phyloP scores from a whole-genome alignment of 495 filamentous ascomycete species.

The Penicillium herquei region DNA sequence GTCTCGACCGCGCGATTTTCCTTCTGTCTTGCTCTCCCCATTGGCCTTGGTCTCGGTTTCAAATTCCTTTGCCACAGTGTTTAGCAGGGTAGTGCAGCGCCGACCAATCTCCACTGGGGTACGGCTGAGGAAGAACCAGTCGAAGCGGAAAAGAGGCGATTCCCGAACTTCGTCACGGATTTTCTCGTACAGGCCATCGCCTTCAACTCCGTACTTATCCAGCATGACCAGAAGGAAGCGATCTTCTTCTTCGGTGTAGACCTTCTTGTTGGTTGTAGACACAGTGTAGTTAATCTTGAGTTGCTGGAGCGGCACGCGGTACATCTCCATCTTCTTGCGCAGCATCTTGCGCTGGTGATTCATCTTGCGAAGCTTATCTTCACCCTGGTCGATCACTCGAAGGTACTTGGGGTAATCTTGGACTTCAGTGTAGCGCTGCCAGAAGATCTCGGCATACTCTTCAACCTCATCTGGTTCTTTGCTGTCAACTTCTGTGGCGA shows the following conservation, averaged over 20 bases:
- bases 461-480: conserved; percentile 83
- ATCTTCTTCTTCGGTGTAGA: conserved; percentile 98
- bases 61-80: conserved; percentile 91
- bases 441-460: conserved; percentile 90
- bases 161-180: conserved; percentile 93
- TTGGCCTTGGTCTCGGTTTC: conserved; percentile 74
- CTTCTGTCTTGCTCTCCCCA: conserved; percentile 67
- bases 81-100: conserved; percentile 89
- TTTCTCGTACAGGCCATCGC: conserved; percentile 77
- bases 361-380: conserved; percentile 82
- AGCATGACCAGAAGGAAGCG: conserved; percentile 92
- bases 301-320: conserved; percentile 94
- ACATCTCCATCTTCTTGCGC: conserved; percentile 90
- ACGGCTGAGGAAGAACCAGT: conserved; percentile 97
- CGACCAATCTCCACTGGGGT: conserved; percentile 91
- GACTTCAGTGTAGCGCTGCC: conserved; percentile 87
- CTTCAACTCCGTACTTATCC: conserved; percentile 84
- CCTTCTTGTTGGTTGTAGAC: conserved; percentile 99
- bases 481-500: conserved; percentile 87
- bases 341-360: conserved; percentile 94
- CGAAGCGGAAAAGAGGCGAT: conserved; percentile 92
- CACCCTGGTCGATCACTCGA: conserved; percentile 82
- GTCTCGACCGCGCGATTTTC: conserved; percentile 71
- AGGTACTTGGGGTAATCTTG: conserved; percentile 84
- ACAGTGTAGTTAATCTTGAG: conserved; percentile 98